Evolutionary conservation across 78 protist species (phyloP), one percentile per base, ranked within the genome.

Genomic region (Creolimax fragrantissima): DNA sequence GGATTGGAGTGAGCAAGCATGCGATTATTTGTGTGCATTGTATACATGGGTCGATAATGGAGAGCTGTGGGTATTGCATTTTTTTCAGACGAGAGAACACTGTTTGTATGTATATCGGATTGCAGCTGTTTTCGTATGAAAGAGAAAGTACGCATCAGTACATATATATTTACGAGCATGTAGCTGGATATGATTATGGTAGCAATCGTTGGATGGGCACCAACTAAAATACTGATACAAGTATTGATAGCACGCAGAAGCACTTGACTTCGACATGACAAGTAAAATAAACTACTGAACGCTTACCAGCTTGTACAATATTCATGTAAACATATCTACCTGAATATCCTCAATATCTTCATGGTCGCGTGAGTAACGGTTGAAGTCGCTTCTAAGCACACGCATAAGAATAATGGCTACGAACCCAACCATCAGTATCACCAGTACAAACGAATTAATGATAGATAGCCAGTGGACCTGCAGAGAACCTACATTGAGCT

Each of bases 401-500:
- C 97, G 95, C 94, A 96, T 88, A 36, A 98, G 92, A 92, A 98
- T 97, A 85, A 96, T 93, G 45, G 98, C 92, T 36, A 98, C 94
- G 92, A 97, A 97, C n/a, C 96, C 96, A 4, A 98, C 95, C 67
- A 99, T 95, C 89, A 98, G 95, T 35, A 97, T 93, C 41, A 98
- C 99, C 41, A 97, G 93, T 42, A 97, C 93, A 92, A 96, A 81
- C 36, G 99, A 97, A 95, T 98, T 98, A 96, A 98, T 92, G 84
- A 98, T 96, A 86, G 98, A 96, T 89, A 97, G 92, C 99, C 99
- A 98, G 91, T 98, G 99, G 88, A 97, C 96, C 90, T 98, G 97
- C 39, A 97, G 84, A 24, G 74, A 58, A 17, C 92, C 96, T 66
- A 89, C 93, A 5, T 95, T 93, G 81, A 93, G 47, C 66, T 94